These are phyloP conservation scores for Trametes versicolor DNA, from an alignment of 1,284 basidiomycete species.

Conservation along the genomic window DNA sequence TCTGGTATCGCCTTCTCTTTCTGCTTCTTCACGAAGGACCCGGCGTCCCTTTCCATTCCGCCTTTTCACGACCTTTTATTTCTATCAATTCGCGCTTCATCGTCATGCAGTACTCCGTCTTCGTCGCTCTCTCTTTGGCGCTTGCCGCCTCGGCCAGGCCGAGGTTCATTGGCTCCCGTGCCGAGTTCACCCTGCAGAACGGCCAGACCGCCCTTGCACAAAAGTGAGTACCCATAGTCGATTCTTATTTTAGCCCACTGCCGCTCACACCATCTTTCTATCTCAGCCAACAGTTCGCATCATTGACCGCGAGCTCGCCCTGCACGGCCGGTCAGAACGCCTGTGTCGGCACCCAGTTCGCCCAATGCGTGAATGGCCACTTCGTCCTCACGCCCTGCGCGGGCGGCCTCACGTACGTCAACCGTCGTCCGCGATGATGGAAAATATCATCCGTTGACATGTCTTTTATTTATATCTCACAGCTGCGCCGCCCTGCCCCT, in stretches of 20 bases:
- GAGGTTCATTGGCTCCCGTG: conserved; percentile 43
- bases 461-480: conserved; percentile 1
- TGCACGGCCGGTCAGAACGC: conserved; percentile 56
- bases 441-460: not conserved
- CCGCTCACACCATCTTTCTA: not conserved
- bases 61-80: conserved; percentile 10
- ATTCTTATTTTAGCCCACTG: conserved; percentile 16
- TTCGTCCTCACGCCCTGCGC: conserved; percentile 56
- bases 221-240: conserved; percentile 52
- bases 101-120: conserved; percentile 41
- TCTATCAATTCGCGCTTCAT: not conserved
- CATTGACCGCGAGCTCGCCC: conserved; percentile 51
- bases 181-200: conserved; percentile 54
- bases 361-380: conserved; percentile 60
- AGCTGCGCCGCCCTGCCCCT: conserved; percentile 66
- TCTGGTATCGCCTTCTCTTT: conserved; percentile 36
- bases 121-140: conserved; percentile 41
- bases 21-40: conserved; percentile 31
- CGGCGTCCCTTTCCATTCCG: conserved; percentile 31
- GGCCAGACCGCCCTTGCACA: conserved; percentile 61
- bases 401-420: conserved; percentile 53
- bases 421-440: not conserved
- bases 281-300: conserved; percentile 55
- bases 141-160: conserved; percentile 53
- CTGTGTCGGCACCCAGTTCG: conserved; percentile 56